Evolutionary conservation across 1,284 basidiomycete species (phyloP).

Genomic region (Phaffia rhodozyma): DNA sequence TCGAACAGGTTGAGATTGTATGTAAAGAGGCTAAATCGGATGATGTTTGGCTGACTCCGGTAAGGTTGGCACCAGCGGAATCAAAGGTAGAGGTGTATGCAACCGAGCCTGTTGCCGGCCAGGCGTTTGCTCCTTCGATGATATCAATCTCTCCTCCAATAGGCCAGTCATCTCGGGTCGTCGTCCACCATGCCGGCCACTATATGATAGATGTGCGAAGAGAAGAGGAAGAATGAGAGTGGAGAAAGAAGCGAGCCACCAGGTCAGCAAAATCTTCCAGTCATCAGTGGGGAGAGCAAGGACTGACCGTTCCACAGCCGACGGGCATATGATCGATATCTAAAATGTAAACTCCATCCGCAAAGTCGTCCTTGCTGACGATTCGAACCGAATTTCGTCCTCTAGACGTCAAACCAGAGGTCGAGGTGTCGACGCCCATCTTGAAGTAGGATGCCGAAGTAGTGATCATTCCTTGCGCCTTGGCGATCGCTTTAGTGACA

Average conservation of each 20-base stretch:
- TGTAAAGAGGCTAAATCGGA: constrained; percentile 52
- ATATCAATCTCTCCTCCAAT: constrained; percentile 70
- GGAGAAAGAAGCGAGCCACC: neutral
- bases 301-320: constrained; percentile 32
- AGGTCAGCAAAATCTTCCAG: neutral
- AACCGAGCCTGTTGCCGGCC: constrained; percentile 22
- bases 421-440: constrained; percentile 29
- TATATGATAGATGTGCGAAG: constrained; percentile 5
- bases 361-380: constrained; percentile 28
- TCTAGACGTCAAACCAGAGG: constrained; percentile 25
- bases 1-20: constrained; percentile 31
- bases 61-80: constrained; percentile 16
- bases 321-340: constrained; percentile 34
- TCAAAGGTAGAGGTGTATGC: constrained; percentile 26
- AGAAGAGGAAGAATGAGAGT: neutral
- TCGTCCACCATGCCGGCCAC: constrained; percentile 58
- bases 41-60: constrained; percentile 45
- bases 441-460: constrained; percentile 17
- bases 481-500: constrained; percentile 25
- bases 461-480: constrained; percentile 21
- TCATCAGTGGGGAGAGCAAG: neutral
- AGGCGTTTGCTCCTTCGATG: constrained; percentile 58
- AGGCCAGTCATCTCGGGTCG: constrained; percentile 54
- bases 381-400: constrained; percentile 32
- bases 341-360: constrained; percentile 24